Conservation (phyloP, 371 early-diverging fungal genomes). For the Apophysomyces sp. region DNA sequence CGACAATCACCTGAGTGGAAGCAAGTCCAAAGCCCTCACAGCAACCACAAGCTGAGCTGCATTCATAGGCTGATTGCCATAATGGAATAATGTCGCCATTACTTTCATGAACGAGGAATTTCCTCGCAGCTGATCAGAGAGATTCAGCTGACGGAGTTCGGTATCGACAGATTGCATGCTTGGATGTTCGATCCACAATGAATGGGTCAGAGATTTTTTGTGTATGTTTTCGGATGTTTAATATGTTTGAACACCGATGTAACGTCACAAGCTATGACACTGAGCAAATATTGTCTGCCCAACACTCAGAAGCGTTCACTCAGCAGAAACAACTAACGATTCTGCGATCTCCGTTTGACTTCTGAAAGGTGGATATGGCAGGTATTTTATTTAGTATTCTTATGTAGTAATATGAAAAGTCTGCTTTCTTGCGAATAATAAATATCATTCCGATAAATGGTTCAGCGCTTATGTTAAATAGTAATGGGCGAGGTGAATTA, state of each 20-base stretch:
- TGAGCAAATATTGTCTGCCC: too few relatives aligned
- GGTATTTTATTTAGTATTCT: too few relatives aligned
- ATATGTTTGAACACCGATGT: slow-evolving; percentile 16
- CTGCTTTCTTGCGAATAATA: too few relatives aligned
- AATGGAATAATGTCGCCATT: slow-evolving; percentile 49
- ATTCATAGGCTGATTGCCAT: slow-evolving; percentile 48
- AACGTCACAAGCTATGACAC: slow-evolving; percentile 2
- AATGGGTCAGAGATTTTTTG: background rate
- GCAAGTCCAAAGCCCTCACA: slow-evolving; percentile 39
- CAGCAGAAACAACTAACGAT: too few relatives aligned
- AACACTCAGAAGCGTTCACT: too few relatives aligned
- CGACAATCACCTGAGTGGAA: slow-evolving; percentile 42
- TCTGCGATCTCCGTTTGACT: too few relatives aligned
- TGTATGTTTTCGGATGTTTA: background rate
- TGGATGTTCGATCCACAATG: background rate
- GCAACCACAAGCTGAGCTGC: slow-evolving; percentile 49
- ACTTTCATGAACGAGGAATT: slow-evolving; percentile 56
- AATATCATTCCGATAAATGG: too few relatives aligned
- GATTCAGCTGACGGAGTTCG: slow-evolving; percentile 41
- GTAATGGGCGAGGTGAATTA: too few relatives aligned
- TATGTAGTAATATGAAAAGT: too few relatives aligned
- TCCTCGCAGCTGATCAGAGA: slow-evolving; percentile 37
- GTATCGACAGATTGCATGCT: slow-evolving; percentile 34
- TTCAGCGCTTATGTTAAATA: too few relatives aligned
- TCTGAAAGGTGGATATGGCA: too few relatives aligned